phyloP scores from a whole-genome alignment of 441 rosid genomes.

The Corymbia calophylla region DNA sequence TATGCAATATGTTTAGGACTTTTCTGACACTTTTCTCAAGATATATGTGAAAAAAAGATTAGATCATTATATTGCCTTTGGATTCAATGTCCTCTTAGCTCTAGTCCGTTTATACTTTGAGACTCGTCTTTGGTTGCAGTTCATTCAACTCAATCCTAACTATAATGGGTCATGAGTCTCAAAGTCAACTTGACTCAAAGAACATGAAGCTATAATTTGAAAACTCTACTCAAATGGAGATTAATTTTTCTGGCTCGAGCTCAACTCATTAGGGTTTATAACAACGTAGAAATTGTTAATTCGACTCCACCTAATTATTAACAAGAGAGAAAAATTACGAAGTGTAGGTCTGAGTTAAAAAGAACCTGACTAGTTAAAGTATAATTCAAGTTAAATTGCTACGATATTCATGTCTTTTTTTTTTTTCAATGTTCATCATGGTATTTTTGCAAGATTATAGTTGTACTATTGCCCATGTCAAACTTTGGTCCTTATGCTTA shows the following conservation, averaged over 20 bases:
- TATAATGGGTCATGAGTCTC: not conserved
- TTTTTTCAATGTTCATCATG: not conserved
- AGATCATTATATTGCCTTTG: not conserved
- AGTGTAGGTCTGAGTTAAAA: not conserved
- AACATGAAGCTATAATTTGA: not conserved
- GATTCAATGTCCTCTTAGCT: not conserved
- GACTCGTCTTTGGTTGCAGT: not conserved
- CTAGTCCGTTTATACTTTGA: not conserved
- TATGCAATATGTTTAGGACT: no score
- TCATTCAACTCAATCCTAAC: not conserved
- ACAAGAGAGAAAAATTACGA: not conserved
- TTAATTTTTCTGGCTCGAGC: not conserved
- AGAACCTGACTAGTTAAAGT: not conserved
- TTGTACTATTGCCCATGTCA: not conserved
- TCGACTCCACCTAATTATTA: not conserved
- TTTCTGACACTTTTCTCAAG: no score
- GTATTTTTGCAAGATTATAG: not conserved
- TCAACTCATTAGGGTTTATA: not conserved
- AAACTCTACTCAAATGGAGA: not conserved
- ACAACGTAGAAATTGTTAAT: not conserved
- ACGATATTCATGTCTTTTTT: not conserved
- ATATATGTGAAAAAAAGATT: not conserved
- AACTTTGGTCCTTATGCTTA: not conserved
- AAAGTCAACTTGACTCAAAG: not conserved
- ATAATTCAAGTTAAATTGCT: not conserved